Base-by-base conservation (phyloP, 2,329 filamentous ascomycete species). In the Metarhizium rileyi region DNA sequence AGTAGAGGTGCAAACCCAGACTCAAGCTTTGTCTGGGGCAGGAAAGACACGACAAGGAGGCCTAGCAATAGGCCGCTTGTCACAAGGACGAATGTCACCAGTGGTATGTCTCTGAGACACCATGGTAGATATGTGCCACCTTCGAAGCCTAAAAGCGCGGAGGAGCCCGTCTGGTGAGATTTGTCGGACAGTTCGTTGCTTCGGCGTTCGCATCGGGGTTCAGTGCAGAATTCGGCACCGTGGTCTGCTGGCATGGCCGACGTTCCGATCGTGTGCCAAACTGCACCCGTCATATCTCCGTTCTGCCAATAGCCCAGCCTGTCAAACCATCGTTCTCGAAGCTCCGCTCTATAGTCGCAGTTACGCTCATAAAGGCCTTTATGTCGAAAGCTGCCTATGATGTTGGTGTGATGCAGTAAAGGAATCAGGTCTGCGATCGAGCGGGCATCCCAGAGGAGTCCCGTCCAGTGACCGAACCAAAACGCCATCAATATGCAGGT, bases 231-330 rank as follows among this genome's bases (percentile, higher is more conserved):
- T 16, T 28, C 22, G 38, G 40, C 25, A 30, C 53, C 53, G 14
- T 56, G 54, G 28, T 56, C 56, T 49, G 57, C 59, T 50, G 46
- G 54, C 58, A 44, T 66, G 14, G 72, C 61, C 2, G 65, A 63
- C 65, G 75, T 59, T 65, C 87, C 89, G 50, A 94, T 78, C 2
- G 82, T 81, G 61, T 95, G 90, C 74, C 93, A 94, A 25, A 89
- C 72, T 20, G 83, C 80, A 20, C 83, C 80, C 4, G 78, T 75
- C 53, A 75, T 74, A 49, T 81, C 81, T 18, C 82, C 81, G 25
- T 83, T 81, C 51, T 79, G 80, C 88, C 90, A 96, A 66, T 94
- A 94, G 6, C 90, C 89, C n/a, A 96, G 75, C 42, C 86, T 77
- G 57, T 91, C 83, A 5, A 77, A 70, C 55, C 80, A 79, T 53